A percentile compares a stretch with the other conserved stretches of the same genome.
Evolutionary conservation across 192 early-diverging fungal species (phyloP).

Genomic region (Backusella mclennaniae): DNA sequence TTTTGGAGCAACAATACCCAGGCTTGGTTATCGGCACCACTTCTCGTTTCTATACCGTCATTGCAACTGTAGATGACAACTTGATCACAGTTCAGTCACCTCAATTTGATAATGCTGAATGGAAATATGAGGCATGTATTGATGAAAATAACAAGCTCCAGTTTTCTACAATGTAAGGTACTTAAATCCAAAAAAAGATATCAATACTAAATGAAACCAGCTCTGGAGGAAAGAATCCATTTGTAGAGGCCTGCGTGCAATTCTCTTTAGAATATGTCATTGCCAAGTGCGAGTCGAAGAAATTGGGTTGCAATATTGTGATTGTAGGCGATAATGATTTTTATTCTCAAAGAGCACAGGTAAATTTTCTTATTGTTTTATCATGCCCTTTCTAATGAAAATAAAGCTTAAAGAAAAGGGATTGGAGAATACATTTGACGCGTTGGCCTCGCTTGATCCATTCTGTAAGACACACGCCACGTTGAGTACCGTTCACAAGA

Average conservation of each 20-base stretch:
- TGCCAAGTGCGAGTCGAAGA: constrained; percentile 17
- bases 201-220: not conserved
- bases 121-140: constrained; percentile 60
- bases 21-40: constrained; percentile 86
- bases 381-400: not conserved
- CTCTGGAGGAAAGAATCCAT: constrained; percentile 50
- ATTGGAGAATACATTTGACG: constrained; percentile 1
- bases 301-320: constrained; percentile 61
- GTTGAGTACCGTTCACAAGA: constrained; percentile 81
- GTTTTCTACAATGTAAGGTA: constrained; percentile 37
- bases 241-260: constrained; percentile 60
- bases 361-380: constrained; percentile 21
- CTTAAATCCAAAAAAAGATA: too few species aligned
- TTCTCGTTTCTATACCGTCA: constrained; percentile 80
- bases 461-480: constrained; percentile 66
- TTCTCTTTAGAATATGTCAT: constrained; percentile 45
- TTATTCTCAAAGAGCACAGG: constrained; percentile 93
- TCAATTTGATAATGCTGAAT: constrained; percentile 82
- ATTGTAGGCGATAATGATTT: constrained; percentile 97
- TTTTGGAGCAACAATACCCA: constrained; percentile 74
- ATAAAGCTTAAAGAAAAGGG: constrained; percentile 4
- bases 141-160: constrained; percentile 31
- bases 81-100: constrained; percentile 71
- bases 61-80: constrained; percentile 24
- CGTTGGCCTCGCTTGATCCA: constrained; percentile 24